phyloP scores from a whole-genome alignment of 2,329 filamentous ascomycete genomes.

The Aspergillus intermedius region DNA sequence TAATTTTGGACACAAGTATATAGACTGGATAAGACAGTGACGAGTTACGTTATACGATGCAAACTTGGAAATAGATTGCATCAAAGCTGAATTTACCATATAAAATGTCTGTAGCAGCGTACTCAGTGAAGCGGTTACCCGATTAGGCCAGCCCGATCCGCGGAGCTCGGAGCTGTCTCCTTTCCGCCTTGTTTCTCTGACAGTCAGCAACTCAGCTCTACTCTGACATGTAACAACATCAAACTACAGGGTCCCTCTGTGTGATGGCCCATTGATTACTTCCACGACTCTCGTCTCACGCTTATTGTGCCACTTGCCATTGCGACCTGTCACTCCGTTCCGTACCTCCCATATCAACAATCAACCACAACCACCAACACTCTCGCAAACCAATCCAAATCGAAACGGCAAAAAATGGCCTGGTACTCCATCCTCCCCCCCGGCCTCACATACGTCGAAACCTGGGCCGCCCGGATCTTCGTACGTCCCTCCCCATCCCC shows the following conservation, averaged over 20 bases:
- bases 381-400: not conserved
- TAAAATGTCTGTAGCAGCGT: not conserved
- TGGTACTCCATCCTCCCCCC: slow-evolving; percentile 60
- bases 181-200: no score
- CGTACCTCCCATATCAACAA: not conserved
- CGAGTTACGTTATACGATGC: not conserved
- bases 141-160: not conserved
- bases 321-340: no score
- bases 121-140: not conserved
- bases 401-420: slow-evolving; percentile 44
- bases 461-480: slow-evolving; percentile 57
- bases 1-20: not conserved
- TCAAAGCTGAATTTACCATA: not conserved
- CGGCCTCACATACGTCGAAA: slow-evolving; percentile 52
- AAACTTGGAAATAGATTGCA: not conserved
- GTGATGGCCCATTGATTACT: no score
- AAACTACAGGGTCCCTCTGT: no score
- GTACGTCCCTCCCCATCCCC: slow-evolving; percentile 40
- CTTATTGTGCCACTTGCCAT: no score
- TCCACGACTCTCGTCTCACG: no score
- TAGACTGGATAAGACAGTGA: not conserved
- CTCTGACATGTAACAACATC: no score
- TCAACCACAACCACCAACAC: not conserved
- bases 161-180: not conserved
- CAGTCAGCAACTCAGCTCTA: no score